Evolutionary conservation across 768 basidiomycete genomes (phyloP).

Genomic region (Mycena chlorophos): DNA sequence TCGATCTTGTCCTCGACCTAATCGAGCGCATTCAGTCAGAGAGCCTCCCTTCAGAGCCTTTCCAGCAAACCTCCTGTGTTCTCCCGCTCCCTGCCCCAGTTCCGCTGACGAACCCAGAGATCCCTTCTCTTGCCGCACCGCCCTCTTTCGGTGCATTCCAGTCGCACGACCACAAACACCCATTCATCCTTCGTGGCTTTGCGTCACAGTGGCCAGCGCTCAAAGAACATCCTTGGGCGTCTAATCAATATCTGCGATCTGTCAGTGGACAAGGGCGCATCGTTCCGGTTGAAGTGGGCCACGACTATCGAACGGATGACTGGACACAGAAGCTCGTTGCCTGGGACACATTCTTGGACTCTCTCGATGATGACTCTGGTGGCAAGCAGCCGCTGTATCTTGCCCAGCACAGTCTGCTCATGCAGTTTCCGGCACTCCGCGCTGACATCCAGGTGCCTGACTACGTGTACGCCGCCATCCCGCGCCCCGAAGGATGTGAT

Average conservation of each 20-base stretch:
- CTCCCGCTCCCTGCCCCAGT: slow-evolving; percentile 17
- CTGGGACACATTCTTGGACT: slow-evolving; percentile 74
- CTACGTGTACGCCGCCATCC: slow-evolving; percentile 73
- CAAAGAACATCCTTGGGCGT: slow-evolving; percentile 66
- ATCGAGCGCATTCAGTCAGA: slow-evolving; percentile 60
- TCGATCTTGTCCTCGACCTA: slow-evolving; percentile 61
- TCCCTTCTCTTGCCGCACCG: slow-evolving; percentile 44
- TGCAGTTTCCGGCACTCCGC: slow-evolving; percentile 78
- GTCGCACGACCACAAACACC: slow-evolving; percentile 40
- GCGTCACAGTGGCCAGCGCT: slow-evolving; percentile 79
- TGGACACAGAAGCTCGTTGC: slow-evolving; percentile 82
- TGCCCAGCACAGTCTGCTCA: slow-evolving; percentile 85
- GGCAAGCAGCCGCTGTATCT: slow-evolving; percentile 61
- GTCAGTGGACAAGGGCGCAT: slow-evolving; percentile 78
- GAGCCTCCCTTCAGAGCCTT: slow-evolving; percentile 20
- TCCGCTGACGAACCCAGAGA: slow-evolving; percentile 25
- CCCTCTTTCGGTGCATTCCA: slow-evolving; percentile 65
- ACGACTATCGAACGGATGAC: slow-evolving; percentile 72
- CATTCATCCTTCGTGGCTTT: slow-evolving; percentile 75
- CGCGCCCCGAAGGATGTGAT: slow-evolving; percentile 51
- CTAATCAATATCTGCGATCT: slow-evolving; percentile 63
- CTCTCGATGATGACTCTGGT: slow-evolving; percentile 39
- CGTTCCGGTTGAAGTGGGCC: slow-evolving; percentile 89
- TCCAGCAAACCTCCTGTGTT: slow-evolving; percentile 12
- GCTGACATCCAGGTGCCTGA: slow-evolving; percentile 84